phyloP scores from a whole-genome alignment of 2,329 filamentous ascomycete genomes.

The Cryphonectria radicalis region DNA sequence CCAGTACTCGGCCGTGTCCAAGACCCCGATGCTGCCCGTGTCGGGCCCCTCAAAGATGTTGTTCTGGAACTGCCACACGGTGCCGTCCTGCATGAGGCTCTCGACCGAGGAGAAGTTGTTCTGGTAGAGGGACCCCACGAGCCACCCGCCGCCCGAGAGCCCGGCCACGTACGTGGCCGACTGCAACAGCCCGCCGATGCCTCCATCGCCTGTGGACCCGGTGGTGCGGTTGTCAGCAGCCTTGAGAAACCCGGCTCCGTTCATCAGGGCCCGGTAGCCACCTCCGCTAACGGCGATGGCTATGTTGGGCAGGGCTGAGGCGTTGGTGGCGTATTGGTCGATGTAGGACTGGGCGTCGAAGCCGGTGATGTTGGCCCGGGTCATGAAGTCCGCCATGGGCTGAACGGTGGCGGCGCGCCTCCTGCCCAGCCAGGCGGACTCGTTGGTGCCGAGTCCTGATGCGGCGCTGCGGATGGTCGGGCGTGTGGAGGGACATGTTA shows the following conservation, averaged over 20 bases:
- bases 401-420: constrained; percentile 74
- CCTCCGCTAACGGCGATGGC: constrained; percentile 81
- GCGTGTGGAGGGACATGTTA: constrained; percentile 70
- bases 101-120: constrained; percentile 82
- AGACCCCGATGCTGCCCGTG: constrained; percentile 33
- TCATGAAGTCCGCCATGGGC: constrained; percentile 76
- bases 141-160: constrained; percentile 82
- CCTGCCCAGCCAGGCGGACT: constrained; percentile 73
- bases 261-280: constrained; percentile 85
- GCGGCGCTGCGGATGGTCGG: constrained; percentile 70
- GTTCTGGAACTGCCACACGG: constrained; percentile 42
- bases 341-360: constrained; percentile 81
- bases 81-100: constrained; percentile 52
- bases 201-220: constrained; percentile 63
- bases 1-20: constrained; percentile 57
- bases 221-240: constrained; percentile 78
- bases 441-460: constrained; percentile 64
- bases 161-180: constrained; percentile 80
- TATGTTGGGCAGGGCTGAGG: constrained; percentile 57
- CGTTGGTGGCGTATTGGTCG: constrained; percentile 66
- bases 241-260: constrained; percentile 77
- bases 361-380: constrained; percentile 71
- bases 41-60: constrained; percentile 42
- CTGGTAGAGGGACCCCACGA: constrained; percentile 78
- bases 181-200: constrained; percentile 81